Evolutionary conservation across 1,284 basidiomycete species (phyloP).

Genomic region (Ganoderma multipileum): DNA sequence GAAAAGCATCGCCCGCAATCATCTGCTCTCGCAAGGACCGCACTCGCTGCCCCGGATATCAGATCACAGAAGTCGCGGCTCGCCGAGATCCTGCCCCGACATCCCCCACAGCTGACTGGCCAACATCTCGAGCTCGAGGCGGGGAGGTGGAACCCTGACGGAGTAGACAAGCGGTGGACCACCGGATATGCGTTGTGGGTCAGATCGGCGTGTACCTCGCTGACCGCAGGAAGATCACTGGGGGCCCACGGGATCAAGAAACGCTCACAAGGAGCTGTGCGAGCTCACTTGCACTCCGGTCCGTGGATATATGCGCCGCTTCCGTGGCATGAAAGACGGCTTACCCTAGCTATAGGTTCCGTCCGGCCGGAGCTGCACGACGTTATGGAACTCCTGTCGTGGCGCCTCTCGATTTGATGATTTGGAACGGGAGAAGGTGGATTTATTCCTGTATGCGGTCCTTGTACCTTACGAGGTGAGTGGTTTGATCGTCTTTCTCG

Average conservation of each 20-base stretch:
- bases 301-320: not conserved
- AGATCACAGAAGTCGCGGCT: not conserved
- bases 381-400: conserved; percentile 21
- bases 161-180: conserved; percentile 25
- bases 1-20: conserved; percentile 9
- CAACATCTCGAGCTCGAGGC: conserved; percentile 37
- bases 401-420: conserved; percentile 28
- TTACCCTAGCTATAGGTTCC: conserved; percentile 28
- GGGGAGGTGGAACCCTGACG: conserved; percentile 31
- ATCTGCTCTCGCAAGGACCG: conserved; percentile 5
- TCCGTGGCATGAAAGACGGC: not conserved
- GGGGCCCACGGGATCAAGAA: not conserved
- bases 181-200: too few species aligned
- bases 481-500: not conserved
- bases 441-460: conserved; percentile 37
- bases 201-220: conserved; percentile 32
- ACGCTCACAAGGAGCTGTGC: conserved; percentile 32
- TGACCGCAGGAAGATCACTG: conserved; percentile 27
- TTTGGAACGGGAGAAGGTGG: conserved; percentile 25
- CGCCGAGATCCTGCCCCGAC: conserved; percentile 21
- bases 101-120: conserved; percentile 24
- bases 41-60: not conserved
- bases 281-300: too few species aligned
- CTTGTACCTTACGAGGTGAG: conserved; percentile 38
- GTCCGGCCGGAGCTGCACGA: conserved; percentile 20